Evolutionary conservation across 495 filamentous ascomycete species (phyloP), one percentile per base, ranked within the genome.

Genomic region (Oidiodendron maius): DNA sequence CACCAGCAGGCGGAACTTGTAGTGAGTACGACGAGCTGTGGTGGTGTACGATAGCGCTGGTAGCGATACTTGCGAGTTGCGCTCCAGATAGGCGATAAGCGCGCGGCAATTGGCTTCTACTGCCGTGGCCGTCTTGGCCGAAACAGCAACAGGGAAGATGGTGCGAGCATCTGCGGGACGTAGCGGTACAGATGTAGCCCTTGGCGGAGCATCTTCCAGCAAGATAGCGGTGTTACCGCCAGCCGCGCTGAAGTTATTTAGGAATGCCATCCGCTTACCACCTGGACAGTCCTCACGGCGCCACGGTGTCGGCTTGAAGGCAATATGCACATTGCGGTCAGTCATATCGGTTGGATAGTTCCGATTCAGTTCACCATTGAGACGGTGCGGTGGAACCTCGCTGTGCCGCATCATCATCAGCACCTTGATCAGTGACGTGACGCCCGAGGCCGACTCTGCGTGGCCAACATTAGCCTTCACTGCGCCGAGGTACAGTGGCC

Each of bases 381-480:
- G 77, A 67, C 93, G 91, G 51, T 93, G 88, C 5, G 88, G 84
- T 4, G 89, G 87, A 40, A 96, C 94, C 26, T 70, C 66, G 24
- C 69, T 71, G 50, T 72, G 55, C 82, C 86, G 58, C 91, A 95
- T 68, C 89, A 96, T 95, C 64, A 94, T 62, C 43, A 96, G 63
- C 1, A 93, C 80, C 66, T 96, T 83, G 39, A 83, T 75, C 10
- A 83, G 49, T 5, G 70, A 95, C 60, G 87, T 74, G 17, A 96
- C 71, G 2, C 91, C 91, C 37, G 90, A 93, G 0, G 83, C 88
- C 26, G 89, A 84, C 61, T 96, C 91, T 28, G 81, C 89, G 64
- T 96, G 91, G 1, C 91, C 91, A 20, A 96, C 74, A 47, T 95
- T 96, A n/a, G n/a, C n/a, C n/a, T n/a, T n/a, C n/a, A n/a, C n/a